A percentile compares a stretch with the other conserved stretches of the same genome.
phyloP scores from a whole-genome alignment of 2,329 filamentous ascomycete genomes.

The Arthrinium puccinioides region DNA sequence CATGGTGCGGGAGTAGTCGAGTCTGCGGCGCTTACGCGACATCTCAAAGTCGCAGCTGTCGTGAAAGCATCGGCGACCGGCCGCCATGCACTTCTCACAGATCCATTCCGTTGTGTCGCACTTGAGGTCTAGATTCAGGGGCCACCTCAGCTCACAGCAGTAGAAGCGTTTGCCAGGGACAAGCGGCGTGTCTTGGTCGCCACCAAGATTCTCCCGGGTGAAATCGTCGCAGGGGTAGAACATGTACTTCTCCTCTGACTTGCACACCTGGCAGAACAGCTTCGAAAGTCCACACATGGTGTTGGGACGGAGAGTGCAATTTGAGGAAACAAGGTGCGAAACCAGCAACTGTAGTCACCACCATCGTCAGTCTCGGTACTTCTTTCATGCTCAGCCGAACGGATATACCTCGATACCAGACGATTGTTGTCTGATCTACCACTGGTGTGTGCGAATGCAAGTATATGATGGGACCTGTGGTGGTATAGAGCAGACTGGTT shows the following conservation, averaged over 20 bases:
- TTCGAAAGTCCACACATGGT: neutral
- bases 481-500: no score
- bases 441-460: no score
- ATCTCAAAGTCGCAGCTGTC: neutral
- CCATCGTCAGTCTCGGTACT: no score
- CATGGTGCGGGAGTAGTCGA: neutral
- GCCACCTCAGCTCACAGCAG: slow-evolving; percentile 1
- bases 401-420: no score
- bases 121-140: neutral
- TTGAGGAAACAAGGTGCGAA: no score
- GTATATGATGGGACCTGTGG: no score
- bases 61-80: neutral
- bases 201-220: neutral
- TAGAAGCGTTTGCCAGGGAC: slow-evolving; percentile 1
- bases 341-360: no score
- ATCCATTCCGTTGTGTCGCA: neutral
- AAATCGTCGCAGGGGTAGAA: neutral
- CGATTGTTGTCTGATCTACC: no score
- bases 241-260: neutral
- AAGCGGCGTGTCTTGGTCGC: neutral
- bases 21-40: neutral
- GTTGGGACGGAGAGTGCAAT: no score
- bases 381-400: no score
- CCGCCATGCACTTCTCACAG: neutral
- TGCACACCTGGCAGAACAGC: neutral